These are phyloP conservation scores for Acanthochlamys bracteata DNA, from an alignment of 106 monocot species.

Conservation along the genomic window DNA sequence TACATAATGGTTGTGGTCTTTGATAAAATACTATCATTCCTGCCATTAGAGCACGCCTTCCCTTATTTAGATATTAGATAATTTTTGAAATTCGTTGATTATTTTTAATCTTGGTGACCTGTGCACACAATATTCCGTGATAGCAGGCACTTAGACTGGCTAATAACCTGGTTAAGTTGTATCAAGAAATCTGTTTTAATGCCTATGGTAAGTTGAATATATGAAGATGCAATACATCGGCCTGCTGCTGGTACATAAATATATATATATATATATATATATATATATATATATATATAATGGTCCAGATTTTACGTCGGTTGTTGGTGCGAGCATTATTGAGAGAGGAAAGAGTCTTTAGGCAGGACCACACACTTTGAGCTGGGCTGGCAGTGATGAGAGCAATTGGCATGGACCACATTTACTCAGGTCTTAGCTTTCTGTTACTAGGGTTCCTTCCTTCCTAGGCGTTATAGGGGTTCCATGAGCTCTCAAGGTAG, in stretches of 20 bases:
- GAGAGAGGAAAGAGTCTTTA: not conserved
- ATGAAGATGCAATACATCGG: not conserved
- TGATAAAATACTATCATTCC: not conserved
- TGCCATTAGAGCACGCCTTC: not conserved
- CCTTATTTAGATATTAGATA: not conserved
- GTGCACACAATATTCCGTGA: not conserved
- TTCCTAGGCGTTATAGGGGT: not conserved
- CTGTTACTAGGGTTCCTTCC: not conserved
- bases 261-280: too few relatives aligned
- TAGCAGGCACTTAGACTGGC: not conserved
- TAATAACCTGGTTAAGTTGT: not conserved
- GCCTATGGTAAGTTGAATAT: not conserved
- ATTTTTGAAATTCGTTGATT: too few relatives aligned
- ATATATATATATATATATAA: too few relatives aligned
- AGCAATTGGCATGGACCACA: conserved; percentile 7
- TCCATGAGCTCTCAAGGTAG: not conserved
- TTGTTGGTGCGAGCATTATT: not conserved
- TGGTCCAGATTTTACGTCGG: not conserved
- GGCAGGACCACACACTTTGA: conserved; percentile 5
- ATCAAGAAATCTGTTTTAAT: not conserved
- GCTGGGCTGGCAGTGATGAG: not conserved
- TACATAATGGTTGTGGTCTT: too few relatives aligned
- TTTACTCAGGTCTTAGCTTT: not conserved
- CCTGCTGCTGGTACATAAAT: conserved; percentile 2
- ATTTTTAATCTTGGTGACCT: not conserved